These are phyloP conservation scores for Lodderomyces parapsilosis DNA, from an alignment of 1,139 yeast species.

Conservation along the genomic window DNA sequence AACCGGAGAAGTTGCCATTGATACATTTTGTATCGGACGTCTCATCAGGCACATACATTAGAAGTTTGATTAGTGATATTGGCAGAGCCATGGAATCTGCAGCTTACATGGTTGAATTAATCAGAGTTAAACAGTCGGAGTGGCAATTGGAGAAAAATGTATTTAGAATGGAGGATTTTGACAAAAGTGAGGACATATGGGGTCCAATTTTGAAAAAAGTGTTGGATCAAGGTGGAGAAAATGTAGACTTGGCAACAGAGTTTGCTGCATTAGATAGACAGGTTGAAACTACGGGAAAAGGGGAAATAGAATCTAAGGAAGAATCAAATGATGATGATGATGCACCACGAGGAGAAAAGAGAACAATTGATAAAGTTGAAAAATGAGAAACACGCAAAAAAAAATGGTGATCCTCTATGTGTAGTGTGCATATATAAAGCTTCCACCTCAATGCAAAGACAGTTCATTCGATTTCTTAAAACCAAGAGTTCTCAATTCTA, in stretches of 20 bases:
- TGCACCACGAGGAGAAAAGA: conserved; percentile 19
- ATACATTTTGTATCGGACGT: conserved; percentile 76
- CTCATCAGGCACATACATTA: conserved; percentile 92
- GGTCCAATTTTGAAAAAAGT: conserved; percentile 59
- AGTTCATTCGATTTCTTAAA: conserved; percentile 3
- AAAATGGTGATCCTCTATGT: too few species aligned
- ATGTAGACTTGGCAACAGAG: conserved; percentile 26
- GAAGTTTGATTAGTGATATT: conserved; percentile 85
- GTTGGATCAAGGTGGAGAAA: conserved; percentile 30
- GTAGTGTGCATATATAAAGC: not conserved
- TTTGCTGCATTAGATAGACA: conserved; percentile 16
- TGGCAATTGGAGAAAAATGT: conserved; percentile 78
- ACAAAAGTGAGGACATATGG: conserved; percentile 64
- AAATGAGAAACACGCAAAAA: conserved; percentile 9
- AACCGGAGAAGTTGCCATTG: conserved; percentile 51
- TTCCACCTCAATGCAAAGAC: not conserved
- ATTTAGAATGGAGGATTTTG: conserved; percentile 65
- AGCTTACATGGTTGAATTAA: conserved; percentile 86
- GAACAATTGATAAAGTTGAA: conserved; percentile 28
- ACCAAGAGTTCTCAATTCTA: conserved; percentile 5
- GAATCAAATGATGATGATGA: not conserved
- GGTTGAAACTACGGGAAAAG: not conserved
- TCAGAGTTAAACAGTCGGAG: conserved; percentile 73
- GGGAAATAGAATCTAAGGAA: not conserved
- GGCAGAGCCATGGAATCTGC: conserved; percentile 80